Base-by-base conservation (phyloP, 2,329 filamentous ascomycete genomes). In the Fusarium avenaceum region DNA sequence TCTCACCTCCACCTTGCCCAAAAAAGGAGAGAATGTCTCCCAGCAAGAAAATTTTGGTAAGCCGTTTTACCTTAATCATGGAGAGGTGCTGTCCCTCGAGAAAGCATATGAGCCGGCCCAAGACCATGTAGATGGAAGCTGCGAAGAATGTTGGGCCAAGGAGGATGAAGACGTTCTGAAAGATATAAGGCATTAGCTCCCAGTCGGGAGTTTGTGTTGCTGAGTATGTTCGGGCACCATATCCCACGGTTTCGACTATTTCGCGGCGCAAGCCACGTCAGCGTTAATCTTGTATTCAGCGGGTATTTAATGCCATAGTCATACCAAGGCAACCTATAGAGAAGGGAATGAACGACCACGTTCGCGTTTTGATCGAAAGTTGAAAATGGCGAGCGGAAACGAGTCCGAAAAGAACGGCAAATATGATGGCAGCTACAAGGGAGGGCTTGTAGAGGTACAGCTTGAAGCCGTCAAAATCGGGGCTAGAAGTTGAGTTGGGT, bases 341-440 rank as follows among this genome's bases (percentile, higher is more conserved):
- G 43, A 46, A 46, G 43, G 43, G 26, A 46, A 46, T 46, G 14
- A 46, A 46, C 26, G 43, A 46, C 43, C 43, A 46, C 17, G 43
- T 32, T 17, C n/a, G 33, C 5, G 30, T 35, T 9, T 33, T 48
- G 5, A 48, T 7, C 5, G 33, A 11, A 33, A 33, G 30, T 8
- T 48, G 30, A 5, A 7, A 13, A 11, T 48, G 45, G 4, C 30
- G 45, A 17, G 19, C 9, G 30, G 45, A 22, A 33, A 24, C 9
- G 7, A 48, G n/a, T 0, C 30, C 28, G 15, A 48, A 48, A 11
- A 48, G 30, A 48, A 48, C 17, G 6, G 30, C 33, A 33, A 48
- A 35, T 17, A 48, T 33, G 19, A n/a, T 22, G 14, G 45, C 45
- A 7, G 45, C 45, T 11, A 14, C 13, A 20, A 35, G 30, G 20